phyloP scores from a whole-genome alignment of 352 stramenopile species.

The Phytophthora ohioensis region DNA sequence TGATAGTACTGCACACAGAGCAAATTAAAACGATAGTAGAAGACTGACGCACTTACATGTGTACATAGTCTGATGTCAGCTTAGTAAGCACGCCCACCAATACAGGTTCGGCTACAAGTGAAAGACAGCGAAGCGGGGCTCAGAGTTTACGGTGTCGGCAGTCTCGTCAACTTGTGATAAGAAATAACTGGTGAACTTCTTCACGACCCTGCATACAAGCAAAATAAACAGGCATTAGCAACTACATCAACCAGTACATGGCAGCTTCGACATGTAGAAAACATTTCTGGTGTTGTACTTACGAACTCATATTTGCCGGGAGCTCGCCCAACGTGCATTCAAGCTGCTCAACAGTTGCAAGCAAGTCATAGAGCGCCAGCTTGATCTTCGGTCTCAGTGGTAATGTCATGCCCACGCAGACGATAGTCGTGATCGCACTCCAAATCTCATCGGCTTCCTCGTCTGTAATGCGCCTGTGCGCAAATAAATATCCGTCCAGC shows the following conservation, averaged over 20 bases:
- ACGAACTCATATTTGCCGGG: slow-evolving; percentile 33
- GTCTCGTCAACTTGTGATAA: slow-evolving; percentile 1
- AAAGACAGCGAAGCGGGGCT: slow-evolving; percentile 4
- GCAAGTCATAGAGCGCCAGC: slow-evolving; percentile 29
- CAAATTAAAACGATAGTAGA: too few relatives aligned
- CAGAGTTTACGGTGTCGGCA: background rate
- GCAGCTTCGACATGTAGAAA: background rate
- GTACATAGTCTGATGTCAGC: too few relatives aligned
- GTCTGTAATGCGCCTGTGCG: slow-evolving; percentile 28
- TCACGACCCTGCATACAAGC: slow-evolving; percentile 11
- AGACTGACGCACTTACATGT: too few relatives aligned
- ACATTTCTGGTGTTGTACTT: slow-evolving; percentile 19
- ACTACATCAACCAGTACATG: background rate
- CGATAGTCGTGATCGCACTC: slow-evolving; percentile 26
- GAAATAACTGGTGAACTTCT: slow-evolving; percentile 25
- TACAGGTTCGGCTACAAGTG: background rate
- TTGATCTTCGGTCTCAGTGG: slow-evolving; percentile 26
- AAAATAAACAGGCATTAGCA: slow-evolving; percentile 1
- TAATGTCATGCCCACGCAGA: slow-evolving; percentile 32
- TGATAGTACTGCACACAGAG: too few relatives aligned
- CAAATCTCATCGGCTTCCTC: slow-evolving; percentile 34
- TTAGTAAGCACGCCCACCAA: too few relatives aligned
- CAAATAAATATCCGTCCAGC: slow-evolving; percentile 43
- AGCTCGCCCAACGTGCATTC: slow-evolving; percentile 25
- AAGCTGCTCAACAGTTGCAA: slow-evolving; percentile 32